These are phyloP conservation scores for Rhizopogon vulgaris DNA, from an alignment of 768 basidiomycete species.

Conservation along the genomic window DNA sequence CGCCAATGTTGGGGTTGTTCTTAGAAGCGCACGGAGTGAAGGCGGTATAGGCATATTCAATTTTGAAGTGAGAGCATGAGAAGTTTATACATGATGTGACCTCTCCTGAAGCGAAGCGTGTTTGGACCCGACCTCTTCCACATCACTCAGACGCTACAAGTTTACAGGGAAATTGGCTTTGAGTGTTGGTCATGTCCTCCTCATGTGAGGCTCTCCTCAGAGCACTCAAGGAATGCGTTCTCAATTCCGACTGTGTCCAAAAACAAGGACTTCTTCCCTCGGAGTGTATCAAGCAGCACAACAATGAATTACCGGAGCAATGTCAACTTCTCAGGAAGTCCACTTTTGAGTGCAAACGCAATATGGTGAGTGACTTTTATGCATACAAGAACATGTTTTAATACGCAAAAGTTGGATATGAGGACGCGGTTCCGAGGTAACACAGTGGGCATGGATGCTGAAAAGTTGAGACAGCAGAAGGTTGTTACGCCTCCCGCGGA, in stretches of 20 bases:
- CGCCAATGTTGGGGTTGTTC: slow-evolving; percentile 47
- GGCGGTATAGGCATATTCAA: slow-evolving; percentile 27
- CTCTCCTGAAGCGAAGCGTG: no score
- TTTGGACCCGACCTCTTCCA: background rate
- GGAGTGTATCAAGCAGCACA: slow-evolving; percentile 74
- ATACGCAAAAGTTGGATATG: slow-evolving; percentile 62
- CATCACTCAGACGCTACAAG: background rate
- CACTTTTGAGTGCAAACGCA: slow-evolving; percentile 86
- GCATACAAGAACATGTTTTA: background rate
- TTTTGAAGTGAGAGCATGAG: slow-evolving; percentile 8
- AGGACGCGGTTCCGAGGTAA: slow-evolving; percentile 78
- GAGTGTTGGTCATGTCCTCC: slow-evolving; percentile 52
- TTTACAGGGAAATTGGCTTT: background rate
- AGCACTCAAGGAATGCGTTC: slow-evolving; percentile 78
- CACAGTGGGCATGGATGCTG: slow-evolving; percentile 42
- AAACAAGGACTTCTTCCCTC: slow-evolving; percentile 77
- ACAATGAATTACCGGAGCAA: slow-evolving; percentile 70
- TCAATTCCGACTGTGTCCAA: slow-evolving; percentile 82
- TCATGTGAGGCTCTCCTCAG: slow-evolving; percentile 72
- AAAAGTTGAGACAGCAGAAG: slow-evolving; percentile 7
- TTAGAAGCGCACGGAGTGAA: slow-evolving; percentile 38
- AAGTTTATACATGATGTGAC: background rate
- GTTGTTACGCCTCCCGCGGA: slow-evolving; percentile 1
- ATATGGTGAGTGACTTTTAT: slow-evolving; percentile 54
- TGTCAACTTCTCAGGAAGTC: slow-evolving; percentile 77